phyloP scores from a whole-genome alignment of 257 asterid genomes.

The Fraxinus americana region DNA sequence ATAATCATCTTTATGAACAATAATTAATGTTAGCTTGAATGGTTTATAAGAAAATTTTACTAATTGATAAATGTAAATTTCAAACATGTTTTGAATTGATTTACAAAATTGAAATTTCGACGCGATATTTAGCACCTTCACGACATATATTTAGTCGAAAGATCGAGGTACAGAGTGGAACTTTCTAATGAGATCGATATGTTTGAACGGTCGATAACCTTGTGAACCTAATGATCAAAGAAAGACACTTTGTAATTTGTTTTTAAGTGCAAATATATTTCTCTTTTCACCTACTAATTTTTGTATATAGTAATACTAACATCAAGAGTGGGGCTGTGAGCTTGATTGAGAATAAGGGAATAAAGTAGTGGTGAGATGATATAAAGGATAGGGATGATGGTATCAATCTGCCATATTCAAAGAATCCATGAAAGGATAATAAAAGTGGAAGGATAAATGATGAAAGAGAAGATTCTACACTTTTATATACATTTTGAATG shows the following conservation, averaged over 20 bases:
- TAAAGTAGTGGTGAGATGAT: not conserved
- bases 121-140: no score
- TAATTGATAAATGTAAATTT: not conserved
- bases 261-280: not conserved
- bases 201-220: no score
- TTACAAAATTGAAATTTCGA: not conserved
- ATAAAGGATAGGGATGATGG: not conserved
- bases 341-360: not conserved
- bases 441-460: not conserved
- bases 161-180: no score
- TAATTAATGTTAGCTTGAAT: not conserved
- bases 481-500: not conserved
- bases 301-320: not conserved
- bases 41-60: not conserved
- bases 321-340: not conserved
- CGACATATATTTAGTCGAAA: not conserved
- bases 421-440: not conserved
- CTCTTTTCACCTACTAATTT: not conserved
- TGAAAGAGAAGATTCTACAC: slow-evolving; percentile 1
- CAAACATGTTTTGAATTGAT: no score
- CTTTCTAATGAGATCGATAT: no score
- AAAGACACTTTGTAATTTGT: not conserved
- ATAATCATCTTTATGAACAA: no score
- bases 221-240: not conserved
- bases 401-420: not conserved